Percentiles rank a stretch among this genome's conserved stretches.
Evolutionary conservation across 2,329 filamentous ascomycete genomes (phyloP).

Genomic region (Venturiaceae sp.): DNA sequence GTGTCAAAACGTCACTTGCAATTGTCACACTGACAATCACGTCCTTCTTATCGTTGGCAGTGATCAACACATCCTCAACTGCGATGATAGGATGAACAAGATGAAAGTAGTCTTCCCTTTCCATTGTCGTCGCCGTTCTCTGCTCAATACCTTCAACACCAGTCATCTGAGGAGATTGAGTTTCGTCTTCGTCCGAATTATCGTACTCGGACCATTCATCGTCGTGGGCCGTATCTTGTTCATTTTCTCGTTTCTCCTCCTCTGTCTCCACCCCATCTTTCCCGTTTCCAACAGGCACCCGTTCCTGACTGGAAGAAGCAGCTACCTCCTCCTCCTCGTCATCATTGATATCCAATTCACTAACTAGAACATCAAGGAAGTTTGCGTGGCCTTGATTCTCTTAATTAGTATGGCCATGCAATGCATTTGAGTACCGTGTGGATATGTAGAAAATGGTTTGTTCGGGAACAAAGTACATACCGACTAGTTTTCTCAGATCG

Average conservation of each 20-base stretch:
- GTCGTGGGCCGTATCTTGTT: background rate
- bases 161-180: too few relatives aligned
- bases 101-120: background rate
- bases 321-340: background rate
- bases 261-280: background rate
- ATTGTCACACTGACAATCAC: background rate
- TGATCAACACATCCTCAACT: background rate
- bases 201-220: slow-evolving; percentile 5
- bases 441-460: background rate
- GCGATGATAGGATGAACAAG: background rate
- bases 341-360: background rate
- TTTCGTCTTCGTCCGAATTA: slow-evolving; percentile 5
- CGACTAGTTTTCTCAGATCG: slow-evolving; percentile 4
- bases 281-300: background rate
- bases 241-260: background rate
- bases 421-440: background rate
- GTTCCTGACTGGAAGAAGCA: background rate
- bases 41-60: background rate
- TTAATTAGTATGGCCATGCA: background rate
- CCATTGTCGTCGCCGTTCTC: background rate
- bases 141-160: too few relatives aligned
- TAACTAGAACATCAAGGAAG: slow-evolving; percentile 5
- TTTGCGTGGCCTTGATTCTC: slow-evolving; percentile 1
- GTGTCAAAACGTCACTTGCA: background rate
- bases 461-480: background rate